Percentiles rank a stretch among this genome's conserved stretches.
phyloP scores from a whole-genome alignment of 2,329 filamentous ascomycete genomes.

The Chrysosporium keratinophilum region DNA sequence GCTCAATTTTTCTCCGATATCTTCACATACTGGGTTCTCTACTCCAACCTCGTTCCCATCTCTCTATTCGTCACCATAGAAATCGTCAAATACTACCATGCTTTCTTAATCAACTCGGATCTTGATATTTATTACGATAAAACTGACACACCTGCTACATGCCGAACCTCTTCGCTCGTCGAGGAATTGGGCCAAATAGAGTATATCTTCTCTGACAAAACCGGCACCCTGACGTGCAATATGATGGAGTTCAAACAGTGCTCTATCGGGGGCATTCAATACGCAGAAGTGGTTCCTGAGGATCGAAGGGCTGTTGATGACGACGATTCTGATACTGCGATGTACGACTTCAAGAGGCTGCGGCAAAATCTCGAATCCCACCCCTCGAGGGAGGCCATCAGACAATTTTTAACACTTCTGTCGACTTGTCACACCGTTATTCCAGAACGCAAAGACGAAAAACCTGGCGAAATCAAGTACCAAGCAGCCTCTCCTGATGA shows the following conservation, averaged over 20 bases:
- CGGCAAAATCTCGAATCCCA: conserved; percentile 58
- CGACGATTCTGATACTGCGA: conserved; percentile 60
- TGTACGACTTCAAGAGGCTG: conserved; percentile 74
- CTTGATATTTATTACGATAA: conserved; percentile 96
- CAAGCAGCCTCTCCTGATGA: conserved; percentile 96
- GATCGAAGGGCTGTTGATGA: conserved; percentile 71
- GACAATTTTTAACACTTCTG: conserved; percentile 80
- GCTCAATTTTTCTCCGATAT: conserved; percentile 86
- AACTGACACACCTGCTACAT: conserved; percentile 89
- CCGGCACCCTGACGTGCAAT: conserved; percentile 93
- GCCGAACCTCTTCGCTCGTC: conserved; percentile 88
- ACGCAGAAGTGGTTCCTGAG: conserved; percentile 83
- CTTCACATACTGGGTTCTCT: conserved; percentile 96
- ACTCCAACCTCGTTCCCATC: conserved; percentile 91
- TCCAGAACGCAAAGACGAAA: conserved; percentile 72
- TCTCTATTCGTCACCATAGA: conserved; percentile 97
- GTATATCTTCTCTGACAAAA: conserved; percentile 98
- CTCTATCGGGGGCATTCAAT: conserved; percentile 85
- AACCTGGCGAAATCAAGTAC: conserved; percentile 78
- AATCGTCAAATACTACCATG: conserved; percentile 95
- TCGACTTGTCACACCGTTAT: conserved; percentile 96
- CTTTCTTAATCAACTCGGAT: conserved; percentile 95
- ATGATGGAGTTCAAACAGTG: conserved; percentile 98
- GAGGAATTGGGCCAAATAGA: conserved; percentile 97
- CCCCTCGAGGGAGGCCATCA: conserved; percentile 49